Evolutionary conservation across 163 green algal species (phyloP), one percentile per base, ranked within the genome.

Genomic region (Volvox carteri): DNA sequence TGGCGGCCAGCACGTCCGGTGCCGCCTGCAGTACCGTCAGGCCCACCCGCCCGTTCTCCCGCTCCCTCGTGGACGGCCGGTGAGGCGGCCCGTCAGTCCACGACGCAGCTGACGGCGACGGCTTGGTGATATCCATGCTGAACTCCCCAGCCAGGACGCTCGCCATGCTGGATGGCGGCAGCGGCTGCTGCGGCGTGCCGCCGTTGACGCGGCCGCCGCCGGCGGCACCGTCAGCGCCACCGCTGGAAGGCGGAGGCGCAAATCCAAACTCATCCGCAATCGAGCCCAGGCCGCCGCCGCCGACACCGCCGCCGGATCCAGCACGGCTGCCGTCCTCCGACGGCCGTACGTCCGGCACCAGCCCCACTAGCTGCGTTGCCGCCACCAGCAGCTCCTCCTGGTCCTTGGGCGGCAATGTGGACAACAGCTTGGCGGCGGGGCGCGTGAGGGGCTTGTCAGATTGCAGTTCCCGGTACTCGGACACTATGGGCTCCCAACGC

Each of bases 21-120:
- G 83, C 58, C 48, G 93, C 90, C 35, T 90, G 77, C 72, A 97
- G 90, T 65, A 95, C 92, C 19, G 94, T 96, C 42, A 97, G 86
- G 12, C 92, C 90, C 33, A 95, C 50, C 7, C 91, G 90, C n/a
- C 95, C 95, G 2, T 90, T 85, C 19, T 93, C 62, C 14, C 94
- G 85, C n/a, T 95, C 70, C 0, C 68, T 52, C 0, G 94, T 97
- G 9, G 78, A 87, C 0, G 94, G 94, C 30, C 94, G 91, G 33
- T 75, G 77, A n/a, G 68, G 68, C 84, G 84, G 68, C 2, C 81
- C 81, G n/a, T 86, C 79, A 11, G 65, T 86, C 81, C 65, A 79
- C 11, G 81, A 87, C 19, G 25, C 30, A 18, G 48, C 58, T 2
- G 79, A 86, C 16, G 72, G 21, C 5, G 9, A n/a, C 41, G 81